Evolutionary conservation across 164 flowering plant species (phyloP).

Genomic region (Sedum album): DNA sequence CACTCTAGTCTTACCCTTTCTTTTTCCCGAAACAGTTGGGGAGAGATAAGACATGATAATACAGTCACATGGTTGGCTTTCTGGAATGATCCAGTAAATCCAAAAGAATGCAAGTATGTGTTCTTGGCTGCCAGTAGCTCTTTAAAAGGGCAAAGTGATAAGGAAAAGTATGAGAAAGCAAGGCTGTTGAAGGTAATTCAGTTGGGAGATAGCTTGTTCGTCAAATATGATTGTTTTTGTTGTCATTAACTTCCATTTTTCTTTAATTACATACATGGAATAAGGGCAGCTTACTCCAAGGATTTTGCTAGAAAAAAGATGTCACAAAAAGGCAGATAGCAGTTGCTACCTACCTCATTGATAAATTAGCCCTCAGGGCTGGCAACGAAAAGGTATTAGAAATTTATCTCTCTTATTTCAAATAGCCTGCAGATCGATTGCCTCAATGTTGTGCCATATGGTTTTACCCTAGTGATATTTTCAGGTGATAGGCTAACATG

Average conservation of each 20-base stretch:
- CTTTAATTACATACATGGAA: constrained; percentile 54
- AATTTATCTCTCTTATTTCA: neutral
- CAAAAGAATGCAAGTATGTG: constrained; percentile 87
- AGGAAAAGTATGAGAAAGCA: constrained; percentile 98
- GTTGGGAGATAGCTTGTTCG: neutral
- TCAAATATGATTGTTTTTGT: neutral
- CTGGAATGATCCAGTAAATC: constrained; percentile 98
- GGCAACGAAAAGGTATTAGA: constrained; percentile 92
- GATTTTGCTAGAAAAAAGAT: constrained; percentile 65
- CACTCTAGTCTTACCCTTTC: neutral
- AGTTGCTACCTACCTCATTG: constrained; percentile 97
- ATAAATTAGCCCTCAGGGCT: constrained; percentile 96
- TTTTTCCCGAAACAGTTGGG: constrained; percentile 62
- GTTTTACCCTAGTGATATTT: neutral
- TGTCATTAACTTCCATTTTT: constrained; percentile 9
- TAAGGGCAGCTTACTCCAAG: constrained; percentile 70
- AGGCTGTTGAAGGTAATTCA: constrained; percentile 64
- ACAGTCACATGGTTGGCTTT: constrained; percentile 99
- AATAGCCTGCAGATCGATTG: neutral
- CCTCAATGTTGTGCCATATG: neutral
- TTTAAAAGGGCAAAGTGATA: constrained; percentile 97
- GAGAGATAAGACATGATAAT: constrained; percentile 93
- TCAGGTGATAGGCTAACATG: too few species aligned
- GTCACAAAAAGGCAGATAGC: constrained; percentile 65
- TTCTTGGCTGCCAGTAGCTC: constrained; percentile 98